These are phyloP conservation scores for Helotiales sp. DNA, from an alignment of 2,329 filamentous ascomycete species.

Conservation along the genomic window DNA sequence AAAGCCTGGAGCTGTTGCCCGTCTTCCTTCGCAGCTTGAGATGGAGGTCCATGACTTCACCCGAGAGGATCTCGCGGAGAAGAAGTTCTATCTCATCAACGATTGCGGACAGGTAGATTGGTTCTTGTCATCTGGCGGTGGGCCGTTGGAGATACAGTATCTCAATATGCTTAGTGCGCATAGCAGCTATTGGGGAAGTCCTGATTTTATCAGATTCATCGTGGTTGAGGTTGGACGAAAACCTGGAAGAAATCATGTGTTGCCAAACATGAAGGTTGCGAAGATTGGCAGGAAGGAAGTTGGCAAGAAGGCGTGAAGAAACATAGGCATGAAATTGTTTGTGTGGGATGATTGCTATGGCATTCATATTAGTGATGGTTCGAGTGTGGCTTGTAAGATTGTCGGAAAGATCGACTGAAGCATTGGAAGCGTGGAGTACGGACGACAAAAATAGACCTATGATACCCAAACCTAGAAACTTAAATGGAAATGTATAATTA, in stretches of 20 bases:
- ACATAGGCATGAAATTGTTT: background rate
- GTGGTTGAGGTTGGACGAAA: conserved; percentile 83
- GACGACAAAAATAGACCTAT: conserved; percentile 11
- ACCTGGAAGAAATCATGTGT: conserved; percentile 61
- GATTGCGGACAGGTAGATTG: conserved; percentile 97
- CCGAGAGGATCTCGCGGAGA: conserved; percentile 88
- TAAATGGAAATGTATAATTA: background rate
- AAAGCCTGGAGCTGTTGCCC: conserved; percentile 38
- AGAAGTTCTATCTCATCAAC: conserved; percentile 82
- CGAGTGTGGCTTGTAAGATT: background rate
- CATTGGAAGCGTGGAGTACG: background rate
- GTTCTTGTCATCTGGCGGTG: conserved; percentile 79
- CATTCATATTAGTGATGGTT: background rate
- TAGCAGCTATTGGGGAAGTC: conserved; percentile 87
- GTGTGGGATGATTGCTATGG: background rate
- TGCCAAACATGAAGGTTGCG: conserved; percentile 58
- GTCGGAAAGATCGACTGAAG: background rate
- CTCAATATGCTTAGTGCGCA: conserved; percentile 96
- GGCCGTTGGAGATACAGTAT: conserved; percentile 91
- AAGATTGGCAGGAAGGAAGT: conserved; percentile 41
- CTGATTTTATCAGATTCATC: conserved; percentile 86
- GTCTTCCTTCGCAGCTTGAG: conserved; percentile 71
- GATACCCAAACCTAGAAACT: conserved; percentile 26
- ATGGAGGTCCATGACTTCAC: conserved; percentile 95
- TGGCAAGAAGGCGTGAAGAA: conserved; percentile 2